Evolutionary conservation across 2,329 filamentous ascomycete species (phyloP).

Genomic region (Pseudogymnoascus pannorum): DNA sequence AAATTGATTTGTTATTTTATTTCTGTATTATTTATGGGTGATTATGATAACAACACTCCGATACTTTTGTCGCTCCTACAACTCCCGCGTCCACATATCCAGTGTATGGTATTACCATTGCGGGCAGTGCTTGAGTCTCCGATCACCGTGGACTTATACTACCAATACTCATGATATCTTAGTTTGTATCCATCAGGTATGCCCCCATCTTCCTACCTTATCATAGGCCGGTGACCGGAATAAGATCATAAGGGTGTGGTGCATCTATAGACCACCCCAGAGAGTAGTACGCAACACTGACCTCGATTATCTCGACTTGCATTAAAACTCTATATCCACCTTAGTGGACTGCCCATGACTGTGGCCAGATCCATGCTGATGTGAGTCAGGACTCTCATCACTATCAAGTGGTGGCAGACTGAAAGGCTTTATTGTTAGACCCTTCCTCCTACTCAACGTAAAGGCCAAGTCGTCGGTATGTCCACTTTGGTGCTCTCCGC

Average conservation of each 20-base stretch:
- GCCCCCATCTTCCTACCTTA: neutral
- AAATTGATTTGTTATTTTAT: neutral
- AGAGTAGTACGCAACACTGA: neutral
- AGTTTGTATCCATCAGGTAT: neutral
- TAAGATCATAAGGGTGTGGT: neutral
- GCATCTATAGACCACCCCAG: neutral
- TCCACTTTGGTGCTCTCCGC: conserved; percentile 57
- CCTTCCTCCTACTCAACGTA: conserved; percentile 70
- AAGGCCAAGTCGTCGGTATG: conserved; percentile 85
- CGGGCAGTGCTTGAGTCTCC: neutral
- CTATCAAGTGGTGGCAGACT: conserved; percentile 81
- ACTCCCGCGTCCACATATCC: neutral
- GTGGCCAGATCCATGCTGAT: conserved; percentile 19
- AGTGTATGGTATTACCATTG: too few species aligned
- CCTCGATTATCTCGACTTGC: neutral
- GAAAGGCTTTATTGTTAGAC: conserved; percentile 80
- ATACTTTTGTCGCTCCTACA: neutral
- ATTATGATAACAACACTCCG: neutral
- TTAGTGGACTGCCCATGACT: conserved; percentile 22
- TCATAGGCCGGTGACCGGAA: neutral
- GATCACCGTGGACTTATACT: neutral
- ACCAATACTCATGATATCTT: neutral
- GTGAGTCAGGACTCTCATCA: conserved; percentile 39
- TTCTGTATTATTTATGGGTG: neutral
- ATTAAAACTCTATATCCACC: conserved; percentile 29